Evolutionary conservation across 2,329 filamentous ascomycete species (phyloP), one percentile per base, ranked within the genome.

Genomic region (Ophiocordyceps polyrhachis-furcata): DNA sequence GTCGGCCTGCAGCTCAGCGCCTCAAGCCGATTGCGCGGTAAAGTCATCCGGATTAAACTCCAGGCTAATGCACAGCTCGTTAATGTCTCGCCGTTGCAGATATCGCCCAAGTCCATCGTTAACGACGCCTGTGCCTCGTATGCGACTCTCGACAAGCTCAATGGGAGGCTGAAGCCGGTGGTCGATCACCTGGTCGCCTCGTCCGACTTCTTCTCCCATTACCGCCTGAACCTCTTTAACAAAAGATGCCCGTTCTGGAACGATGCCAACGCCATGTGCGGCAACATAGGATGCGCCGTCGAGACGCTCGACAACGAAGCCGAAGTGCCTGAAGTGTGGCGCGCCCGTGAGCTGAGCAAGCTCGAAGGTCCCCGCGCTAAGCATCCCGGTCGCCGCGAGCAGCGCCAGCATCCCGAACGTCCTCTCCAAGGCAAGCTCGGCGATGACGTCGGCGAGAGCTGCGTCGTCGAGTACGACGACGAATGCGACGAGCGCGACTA

Each of bases 171-270:
- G 49, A 79, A 81, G 54, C 83, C 87, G 17, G 74, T 79, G 44
- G 67, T 98, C 52, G 74, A 84, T 55, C 81, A 84, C 45, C 76
- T 98, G 41, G 93, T 86, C 0, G 76, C 76, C 53, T 78, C 83
- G 44, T 93, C 89, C 61, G 91, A 98, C 63, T 98, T 95, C 73
- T 98, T 98, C 65, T 89, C 89, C 44, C 87, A 96, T 64, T 98
- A 96, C 67, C 81, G 91, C 47, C 68, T 98, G 41, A 96, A 95
- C 60, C 73, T 98, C 19, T 98, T 86, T 64, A 83, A 93, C 62
- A 94, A 91, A 62, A 78, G 76, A 64, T 98, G 91, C 57, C 91
- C 91, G 0, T 98, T 96, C 61, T 98, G 91, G 89, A 76, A 80
- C 57, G 91, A 98, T 61, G 81, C 87, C 49, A 82, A 83, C 62